A percentile compares a stretch with the other conserved stretches of the same genome.
Evolutionary conservation across 192 early-diverging fungal species (phyloP).

Genomic region (Phlyctochytrium bullatum): DNA sequence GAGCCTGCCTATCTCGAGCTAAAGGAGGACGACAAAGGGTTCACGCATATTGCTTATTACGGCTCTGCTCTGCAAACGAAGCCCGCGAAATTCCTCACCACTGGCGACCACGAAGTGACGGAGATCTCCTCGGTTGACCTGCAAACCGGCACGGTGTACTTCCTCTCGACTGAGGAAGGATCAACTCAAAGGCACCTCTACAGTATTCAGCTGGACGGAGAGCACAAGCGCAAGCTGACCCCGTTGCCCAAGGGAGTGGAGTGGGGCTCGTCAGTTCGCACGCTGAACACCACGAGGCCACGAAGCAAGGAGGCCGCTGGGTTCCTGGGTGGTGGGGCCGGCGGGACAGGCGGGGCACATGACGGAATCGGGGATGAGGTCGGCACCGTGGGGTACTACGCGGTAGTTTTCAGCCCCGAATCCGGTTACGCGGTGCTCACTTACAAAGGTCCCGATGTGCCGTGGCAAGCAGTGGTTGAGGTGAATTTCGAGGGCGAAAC

Average conservation of each 20-base stretch:
- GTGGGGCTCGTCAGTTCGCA: too few relatives aligned
- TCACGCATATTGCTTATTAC: conserved; percentile 48
- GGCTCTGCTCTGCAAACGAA: not conserved
- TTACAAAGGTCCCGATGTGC: conserved; percentile 84
- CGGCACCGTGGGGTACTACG: conserved; percentile 60
- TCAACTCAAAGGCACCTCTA: conserved; percentile 50
- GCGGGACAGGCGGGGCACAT: not conserved
- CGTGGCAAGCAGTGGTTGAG: conserved; percentile 58
- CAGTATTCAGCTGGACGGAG: conserved; percentile 33
- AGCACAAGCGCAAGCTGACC: conserved; percentile 2
- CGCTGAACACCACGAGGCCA: too few relatives aligned
- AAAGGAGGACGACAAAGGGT: conserved; percentile 45
- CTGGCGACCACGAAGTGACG: conserved; percentile 45
- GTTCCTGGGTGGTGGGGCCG: not conserved
- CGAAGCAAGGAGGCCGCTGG: not conserved
- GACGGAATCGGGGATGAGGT: conserved; percentile 14
- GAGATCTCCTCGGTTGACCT: conserved; percentile 34
- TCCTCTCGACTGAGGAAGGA: conserved; percentile 42
- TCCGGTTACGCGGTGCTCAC: conserved; percentile 70
- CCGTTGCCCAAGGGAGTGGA: too few relatives aligned
- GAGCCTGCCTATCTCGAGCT: conserved; percentile 46
- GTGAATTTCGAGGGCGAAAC: not conserved
- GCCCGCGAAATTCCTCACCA: conserved; percentile 45
- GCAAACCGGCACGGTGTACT: conserved; percentile 44
- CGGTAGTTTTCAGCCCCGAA: conserved; percentile 68